Evolutionary conservation across 192 early-diverging fungal genomes (phyloP), one percentile per base, ranked within the genome.

Genomic region (Coemansia sp.): DNA sequence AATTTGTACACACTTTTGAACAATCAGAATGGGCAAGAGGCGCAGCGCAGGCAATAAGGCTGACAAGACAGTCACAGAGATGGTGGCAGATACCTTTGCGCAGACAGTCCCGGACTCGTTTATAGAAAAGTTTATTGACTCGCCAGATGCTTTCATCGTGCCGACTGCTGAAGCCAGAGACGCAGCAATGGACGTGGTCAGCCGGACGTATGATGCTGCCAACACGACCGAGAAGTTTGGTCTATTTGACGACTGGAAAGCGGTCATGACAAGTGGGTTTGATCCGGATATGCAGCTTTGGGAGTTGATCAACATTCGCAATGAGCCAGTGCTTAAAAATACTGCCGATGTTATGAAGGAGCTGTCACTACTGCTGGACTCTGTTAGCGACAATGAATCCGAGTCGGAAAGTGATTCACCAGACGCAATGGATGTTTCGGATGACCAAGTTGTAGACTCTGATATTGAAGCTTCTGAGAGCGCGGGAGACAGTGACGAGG

Each of bases 261-360:
- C 72, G 2, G 73, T 75, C 1, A 19, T 57, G 0, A 62, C 59
- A 12, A 82, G 73, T 37, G 80, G 80, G 15, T 82, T 82, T 50
- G 75, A 76, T 55, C 47, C 62, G 12, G 65, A 86, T 51, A 87
- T 91, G 60, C 94, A 96, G 84, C 88, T 98, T 50, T 98, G 96
- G 96, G 92, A 94, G 75, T 91, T 96, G 70, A 83, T 98, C 50
- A 87, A 87, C 60, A 78, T 94, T 68, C 90, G 90, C 59, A 96
- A 96, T 68, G 83, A 86, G 59, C 91, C 92, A 0, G 88, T 95
- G 62, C 72, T 93, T 19, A 80, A 85, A 29, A 89, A 87, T 68
- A 66, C 89, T 19, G 80, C 77, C 7, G 72, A 76, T 48, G 65
- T 53, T 0, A 80, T 86, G 73, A 67, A 64, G 54, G 72, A 85